A percentile compares a stretch with the other conserved stretches of the same genome.
These are phyloP conservation scores for Fusarium oxysporum DNA, from an alignment of 2,329 filamentous ascomycete genomes.

Conservation along the genomic window DNA sequence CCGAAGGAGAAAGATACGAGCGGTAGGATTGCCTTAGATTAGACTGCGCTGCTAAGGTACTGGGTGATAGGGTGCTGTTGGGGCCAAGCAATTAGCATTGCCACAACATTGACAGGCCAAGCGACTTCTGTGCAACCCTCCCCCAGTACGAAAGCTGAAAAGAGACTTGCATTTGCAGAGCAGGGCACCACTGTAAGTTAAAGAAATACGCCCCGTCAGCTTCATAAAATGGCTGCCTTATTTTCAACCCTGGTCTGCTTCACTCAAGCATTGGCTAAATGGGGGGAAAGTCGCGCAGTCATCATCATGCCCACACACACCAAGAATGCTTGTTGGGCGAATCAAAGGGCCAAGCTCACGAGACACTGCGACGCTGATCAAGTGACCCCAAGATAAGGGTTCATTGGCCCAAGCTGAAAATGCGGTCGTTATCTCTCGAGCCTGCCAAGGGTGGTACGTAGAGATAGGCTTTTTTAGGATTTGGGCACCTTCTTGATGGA, in stretches of 20 bases:
- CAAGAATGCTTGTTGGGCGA: background rate
- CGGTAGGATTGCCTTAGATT: background rate
- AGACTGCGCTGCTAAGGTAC: background rate
- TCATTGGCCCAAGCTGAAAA: background rate
- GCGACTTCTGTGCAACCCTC: background rate
- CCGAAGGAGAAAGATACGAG: background rate
- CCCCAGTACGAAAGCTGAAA: background rate
- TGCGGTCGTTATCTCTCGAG: background rate
- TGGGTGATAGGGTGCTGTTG: background rate
- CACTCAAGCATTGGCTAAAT: background rate
- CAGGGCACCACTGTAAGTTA: background rate
- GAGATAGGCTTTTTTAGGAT: background rate
- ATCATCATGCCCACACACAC: background rate
- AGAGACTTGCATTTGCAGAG: background rate
- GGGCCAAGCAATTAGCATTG: background rate
- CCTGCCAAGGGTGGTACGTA: background rate
- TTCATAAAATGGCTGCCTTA: conserved; percentile 6
- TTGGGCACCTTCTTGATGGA: conserved; percentile 1
- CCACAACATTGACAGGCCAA: conserved; percentile 1
- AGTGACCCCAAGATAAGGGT: background rate
- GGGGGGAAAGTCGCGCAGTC: conserved; percentile 10
- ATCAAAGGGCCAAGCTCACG: background rate
- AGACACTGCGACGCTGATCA: background rate
- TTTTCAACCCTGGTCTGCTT: background rate
- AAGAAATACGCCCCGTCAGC: background rate